Conservation (phyloP, 2,329 filamentous ascomycete genomes). For the Zarea fungicola region DNA sequence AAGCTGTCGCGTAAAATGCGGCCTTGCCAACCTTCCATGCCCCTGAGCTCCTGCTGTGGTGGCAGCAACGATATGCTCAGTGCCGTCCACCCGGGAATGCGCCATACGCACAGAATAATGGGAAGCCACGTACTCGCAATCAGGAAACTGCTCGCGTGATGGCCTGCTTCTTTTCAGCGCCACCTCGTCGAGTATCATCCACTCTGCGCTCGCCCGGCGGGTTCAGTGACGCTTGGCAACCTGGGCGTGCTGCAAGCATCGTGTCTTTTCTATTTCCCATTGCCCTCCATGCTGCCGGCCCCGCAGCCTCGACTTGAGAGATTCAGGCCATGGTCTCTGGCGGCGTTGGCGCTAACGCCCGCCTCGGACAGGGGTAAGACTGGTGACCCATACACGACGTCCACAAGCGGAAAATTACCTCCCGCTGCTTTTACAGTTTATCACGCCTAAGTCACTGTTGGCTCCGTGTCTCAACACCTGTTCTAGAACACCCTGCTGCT, state of each 20-base stretch:
- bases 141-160: constrained; percentile 14
- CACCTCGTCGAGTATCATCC: background rate
- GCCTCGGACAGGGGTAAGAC: background rate
- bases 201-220: background rate
- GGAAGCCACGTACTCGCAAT: too few species aligned
- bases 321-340: background rate
- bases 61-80: background rate
- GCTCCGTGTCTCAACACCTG: too few species aligned
- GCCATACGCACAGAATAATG: background rate
- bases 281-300: background rate
- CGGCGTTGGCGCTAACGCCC: background rate
- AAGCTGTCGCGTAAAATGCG: background rate
- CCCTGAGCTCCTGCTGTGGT: background rate
- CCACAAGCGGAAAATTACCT: background rate
- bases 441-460: background rate
- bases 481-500: too few species aligned
- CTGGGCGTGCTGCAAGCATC: constrained; percentile 6
- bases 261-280: background rate
- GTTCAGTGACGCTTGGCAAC: background rate
- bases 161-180: constrained; percentile 5
- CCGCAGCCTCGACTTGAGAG: background rate
- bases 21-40: background rate
- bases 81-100: background rate
- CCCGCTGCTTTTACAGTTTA: background rate
- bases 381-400: background rate